Base-by-base conservation (phyloP, 169 alveolate species). In the Plasmodium falciparum region DNA sequence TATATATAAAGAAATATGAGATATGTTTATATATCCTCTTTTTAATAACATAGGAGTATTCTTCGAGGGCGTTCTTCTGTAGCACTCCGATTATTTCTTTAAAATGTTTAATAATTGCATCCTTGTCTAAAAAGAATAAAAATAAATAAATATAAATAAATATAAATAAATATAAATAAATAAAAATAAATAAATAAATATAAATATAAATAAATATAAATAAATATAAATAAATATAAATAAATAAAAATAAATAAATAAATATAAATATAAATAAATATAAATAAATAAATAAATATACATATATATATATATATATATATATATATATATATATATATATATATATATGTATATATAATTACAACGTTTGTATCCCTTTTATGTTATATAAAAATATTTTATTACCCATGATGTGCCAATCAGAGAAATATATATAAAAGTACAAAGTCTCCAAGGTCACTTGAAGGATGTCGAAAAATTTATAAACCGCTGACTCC, bases 1-100 rank as follows among this genome's bases (percentile, higher is more conserved):
- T 85, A 65, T 71, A 85, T 9, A 85, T 58, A 74, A 85, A 71
- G 22, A 85, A 85, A 13, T 59, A 33, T 4, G 71, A 15, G 26
- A 85, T 85, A 49, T 29, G 13, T 15, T 47, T 59, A 45, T 69
- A 63, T 5, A 85, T 85, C 59, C 52, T 59, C 62, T 59, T 56
- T 15, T 72, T 85, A 20, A 85, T 63, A 12, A 24, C 17, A 65
- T 58, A 66, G 11, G 73, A 17, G 66, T 72, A 71, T 13, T 85
- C 59, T 62, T 39, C 54, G 4, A 85, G n/a, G 22, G 85, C 49
- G 43, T 85, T 85, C 6, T 71, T 71, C 52, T 71, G 54, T 52
- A 85, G 12, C 2, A 85, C 50, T 24, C 29, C 50, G n/a, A 45
- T 45, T 7, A 85, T 4, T 29, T 45, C 43, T 13, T 47, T 39